A percentile compares a stretch with the other conserved stretches of the same genome.
These are phyloP conservation scores for Boletus rubroflammeus DNA, from an alignment of 768 basidiomycete species.

Conservation along the genomic window DNA sequence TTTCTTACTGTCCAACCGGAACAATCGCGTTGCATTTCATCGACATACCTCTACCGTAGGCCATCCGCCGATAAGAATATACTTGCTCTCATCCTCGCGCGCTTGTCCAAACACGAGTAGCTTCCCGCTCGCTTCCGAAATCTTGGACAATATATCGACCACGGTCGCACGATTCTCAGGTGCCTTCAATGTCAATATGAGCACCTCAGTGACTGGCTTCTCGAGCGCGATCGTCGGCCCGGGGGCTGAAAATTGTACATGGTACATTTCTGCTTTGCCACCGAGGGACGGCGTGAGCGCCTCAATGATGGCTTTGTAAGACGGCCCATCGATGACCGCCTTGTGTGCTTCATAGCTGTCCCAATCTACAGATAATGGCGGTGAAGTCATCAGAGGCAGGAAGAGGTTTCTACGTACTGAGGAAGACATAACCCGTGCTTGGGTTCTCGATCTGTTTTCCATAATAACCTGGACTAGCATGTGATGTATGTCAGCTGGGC, in stretches of 20 bases:
- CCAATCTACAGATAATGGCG: conserved; percentile 20
- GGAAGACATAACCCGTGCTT: conserved; percentile 10
- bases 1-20: background rate
- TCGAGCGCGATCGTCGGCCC: conserved; percentile 14
- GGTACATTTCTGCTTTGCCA: conserved; percentile 12
- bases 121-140: conserved; percentile 10
- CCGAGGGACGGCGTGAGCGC: conserved; percentile 5
- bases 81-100: conserved; percentile 20
- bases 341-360: conserved; percentile 23
- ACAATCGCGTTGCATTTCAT: background rate
- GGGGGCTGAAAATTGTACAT: conserved; percentile 21
- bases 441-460: conserved; percentile 22
- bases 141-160: conserved; percentile 5
- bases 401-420: conserved; percentile 11
- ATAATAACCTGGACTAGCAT: conserved; percentile 15
- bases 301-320: conserved; percentile 2
- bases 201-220: conserved; percentile 23
- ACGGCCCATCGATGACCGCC: conserved; percentile 1
- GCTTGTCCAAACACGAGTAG: conserved; percentile 20
- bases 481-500: background rate
- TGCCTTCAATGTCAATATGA: conserved; percentile 18
- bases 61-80: conserved; percentile 23
- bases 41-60: conserved; percentile 21
- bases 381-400: background rate
- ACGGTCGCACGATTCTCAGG: conserved; percentile 20